phyloP scores from a whole-genome alignment of 78 protist genomes.

The Trichosphaerium sp. region DNA sequence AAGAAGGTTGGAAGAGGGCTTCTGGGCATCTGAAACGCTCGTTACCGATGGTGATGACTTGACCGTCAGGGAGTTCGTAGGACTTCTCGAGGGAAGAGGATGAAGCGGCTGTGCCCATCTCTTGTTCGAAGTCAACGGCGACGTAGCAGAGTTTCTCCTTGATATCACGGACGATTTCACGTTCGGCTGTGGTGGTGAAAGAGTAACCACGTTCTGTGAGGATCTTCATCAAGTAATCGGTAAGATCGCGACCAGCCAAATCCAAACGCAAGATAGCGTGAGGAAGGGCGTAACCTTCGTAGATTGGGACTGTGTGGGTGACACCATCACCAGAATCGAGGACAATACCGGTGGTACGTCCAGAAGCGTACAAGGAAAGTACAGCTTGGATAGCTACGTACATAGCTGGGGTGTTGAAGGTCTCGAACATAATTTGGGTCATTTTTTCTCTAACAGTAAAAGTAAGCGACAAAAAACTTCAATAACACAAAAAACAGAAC shows the following conservation, averaged over 20 bases:
- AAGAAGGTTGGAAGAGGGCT: constrained; percentile 83
- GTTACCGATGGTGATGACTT: constrained; percentile 72
- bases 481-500: too few relatives aligned
- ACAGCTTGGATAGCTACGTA: too few relatives aligned
- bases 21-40: constrained; percentile 90
- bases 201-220: constrained; percentile 88
- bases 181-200: constrained; percentile 80
- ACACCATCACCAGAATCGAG: too few relatives aligned
- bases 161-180: too few relatives aligned
- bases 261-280: constrained; percentile 78
- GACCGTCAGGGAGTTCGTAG: constrained; percentile 80
- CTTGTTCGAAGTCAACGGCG: constrained; percentile 76
- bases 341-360: too few relatives aligned
- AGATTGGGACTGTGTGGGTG: constrained; percentile 84
- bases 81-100: constrained; percentile 52
- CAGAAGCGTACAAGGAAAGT: too few relatives aligned
- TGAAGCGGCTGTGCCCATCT: constrained; percentile 64
- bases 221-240: constrained; percentile 77
- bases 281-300: constrained; percentile 74
- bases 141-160: too few relatives aligned
- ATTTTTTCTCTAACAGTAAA: too few relatives aligned
- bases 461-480: too few relatives aligned
- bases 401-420: too few relatives aligned
- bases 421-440: too few relatives aligned
- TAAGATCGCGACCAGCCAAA: constrained; percentile 86